These are phyloP conservation scores for Cardamine chenopodiifolia DNA, from an alignment of 345 rosid species.

Conservation along the genomic window DNA sequence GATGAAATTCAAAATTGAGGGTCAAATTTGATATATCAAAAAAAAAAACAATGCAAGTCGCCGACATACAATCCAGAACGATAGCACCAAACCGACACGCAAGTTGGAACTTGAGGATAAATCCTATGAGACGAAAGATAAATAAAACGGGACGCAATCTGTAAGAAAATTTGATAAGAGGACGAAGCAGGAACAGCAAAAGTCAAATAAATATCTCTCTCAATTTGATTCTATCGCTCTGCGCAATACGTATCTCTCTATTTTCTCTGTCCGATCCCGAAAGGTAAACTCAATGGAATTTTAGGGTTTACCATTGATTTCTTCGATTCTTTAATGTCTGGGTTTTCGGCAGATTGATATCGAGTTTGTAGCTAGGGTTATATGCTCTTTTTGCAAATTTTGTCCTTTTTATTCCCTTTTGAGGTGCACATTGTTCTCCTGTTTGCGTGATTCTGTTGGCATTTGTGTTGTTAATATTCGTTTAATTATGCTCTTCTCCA, in stretches of 20 bases:
- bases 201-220: constrained; percentile 35
- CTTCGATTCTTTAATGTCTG: constrained; percentile 13
- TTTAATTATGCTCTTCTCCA: constrained; percentile 32
- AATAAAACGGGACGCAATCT: constrained; percentile 39
- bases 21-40: not conserved
- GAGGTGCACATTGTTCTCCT: constrained; percentile 34
- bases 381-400: constrained; percentile 22
- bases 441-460: constrained; percentile 39
- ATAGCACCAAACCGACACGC: constrained; percentile 38
- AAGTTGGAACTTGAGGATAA: not conserved
- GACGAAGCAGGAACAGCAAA: constrained; percentile 7
- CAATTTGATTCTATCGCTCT: constrained; percentile 45
- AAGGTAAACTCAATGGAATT: constrained; percentile 11
- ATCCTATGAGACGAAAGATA: not conserved
- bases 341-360: not conserved
- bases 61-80: constrained; percentile 36
- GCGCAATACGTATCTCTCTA: constrained; percentile 23
- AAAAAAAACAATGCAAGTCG: not conserved
- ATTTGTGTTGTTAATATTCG: constrained; percentile 23
- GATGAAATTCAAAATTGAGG: not conserved
- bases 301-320: constrained; percentile 32
- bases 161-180: constrained; percentile 10
- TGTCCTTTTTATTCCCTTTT: not conserved
- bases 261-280: constrained; percentile 27
- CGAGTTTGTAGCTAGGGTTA: constrained; percentile 36